phyloP scores from a whole-genome alignment of 495 filamentous ascomycete species.

The Aspergillus egyptiacus region DNA sequence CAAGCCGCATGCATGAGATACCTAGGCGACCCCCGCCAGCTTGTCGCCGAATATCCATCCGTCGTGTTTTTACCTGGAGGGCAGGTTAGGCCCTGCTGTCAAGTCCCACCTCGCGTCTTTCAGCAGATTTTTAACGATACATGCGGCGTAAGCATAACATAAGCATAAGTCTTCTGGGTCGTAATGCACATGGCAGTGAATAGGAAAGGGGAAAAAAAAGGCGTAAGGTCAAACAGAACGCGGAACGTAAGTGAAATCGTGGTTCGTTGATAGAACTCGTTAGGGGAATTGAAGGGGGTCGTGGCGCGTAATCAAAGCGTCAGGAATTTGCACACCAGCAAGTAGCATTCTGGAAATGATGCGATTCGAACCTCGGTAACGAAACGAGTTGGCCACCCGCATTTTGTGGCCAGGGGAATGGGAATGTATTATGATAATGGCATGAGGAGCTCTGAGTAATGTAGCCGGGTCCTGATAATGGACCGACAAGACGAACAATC shows the following conservation, averaged over 20 bases:
- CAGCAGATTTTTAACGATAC: conserved; percentile 1
- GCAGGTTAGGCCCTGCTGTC: no score
- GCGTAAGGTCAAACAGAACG: background rate
- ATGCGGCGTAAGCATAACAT: background rate
- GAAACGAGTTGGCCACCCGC: background rate
- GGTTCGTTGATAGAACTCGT: background rate
- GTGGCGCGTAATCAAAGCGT: conserved; percentile 9
- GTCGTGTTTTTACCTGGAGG: background rate
- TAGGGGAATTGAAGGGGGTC: background rate
- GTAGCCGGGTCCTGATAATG: no score
- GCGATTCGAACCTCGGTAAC: conserved; percentile 6
- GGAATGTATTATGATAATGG: background rate
- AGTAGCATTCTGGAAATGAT: conserved; percentile 8
- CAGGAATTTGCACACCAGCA: conserved; percentile 7
- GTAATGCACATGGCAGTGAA: conserved; percentile 4
- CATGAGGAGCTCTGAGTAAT: background rate
- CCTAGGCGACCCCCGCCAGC: no score
- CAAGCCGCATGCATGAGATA: no score
- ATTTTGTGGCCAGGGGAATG: background rate
- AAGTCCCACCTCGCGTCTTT: background rate
- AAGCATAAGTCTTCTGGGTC: background rate
- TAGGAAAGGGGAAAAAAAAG: conserved; percentile 2
- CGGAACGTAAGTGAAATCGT: background rate
- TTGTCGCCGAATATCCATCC: background rate
- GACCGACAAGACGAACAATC: no score